phyloP scores from a whole-genome alignment of 1,284 basidiomycete species.

The Marasmius sp. region DNA sequence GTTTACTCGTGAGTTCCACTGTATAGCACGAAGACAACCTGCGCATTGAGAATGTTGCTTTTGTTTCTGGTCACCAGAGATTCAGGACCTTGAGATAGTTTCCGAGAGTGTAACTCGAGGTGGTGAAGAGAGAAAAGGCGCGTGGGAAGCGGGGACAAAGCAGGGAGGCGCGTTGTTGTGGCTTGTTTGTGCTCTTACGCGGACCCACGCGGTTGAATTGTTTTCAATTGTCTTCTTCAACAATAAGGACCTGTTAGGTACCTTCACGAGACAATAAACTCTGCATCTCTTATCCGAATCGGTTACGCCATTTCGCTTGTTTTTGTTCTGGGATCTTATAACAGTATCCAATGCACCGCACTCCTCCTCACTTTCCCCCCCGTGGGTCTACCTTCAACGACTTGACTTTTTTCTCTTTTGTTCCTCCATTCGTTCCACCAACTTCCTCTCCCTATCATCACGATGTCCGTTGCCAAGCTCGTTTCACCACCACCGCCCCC shows the following conservation, averaged over 20 bases:
- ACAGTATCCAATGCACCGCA: not conserved
- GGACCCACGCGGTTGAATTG: not conserved
- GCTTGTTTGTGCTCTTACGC: not conserved
- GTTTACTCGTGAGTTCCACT: too few relatives aligned
- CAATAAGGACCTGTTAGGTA: not conserved
- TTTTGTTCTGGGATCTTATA: not conserved
- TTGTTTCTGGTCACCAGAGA: too few relatives aligned
- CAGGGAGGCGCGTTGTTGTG: not conserved
- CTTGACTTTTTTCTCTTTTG: not conserved
- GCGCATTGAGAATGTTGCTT: too few relatives aligned
- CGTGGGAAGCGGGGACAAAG: too few relatives aligned
- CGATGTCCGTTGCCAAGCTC: slow-evolving; percentile 26
- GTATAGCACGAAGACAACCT: too few relatives aligned
- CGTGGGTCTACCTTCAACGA: slow-evolving; percentile 1
- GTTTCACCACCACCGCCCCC: slow-evolving; percentile 58
- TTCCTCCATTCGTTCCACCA: not conserved
- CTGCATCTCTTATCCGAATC: not conserved
- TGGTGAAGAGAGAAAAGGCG: too few relatives aligned
- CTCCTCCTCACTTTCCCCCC: not conserved
- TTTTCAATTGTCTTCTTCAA: not conserved
- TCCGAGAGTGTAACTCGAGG: too few relatives aligned
- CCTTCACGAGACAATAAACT: not conserved
- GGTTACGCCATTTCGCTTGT: not conserved
- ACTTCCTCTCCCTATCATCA: slow-evolving; percentile 2
- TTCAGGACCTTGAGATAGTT: too few relatives aligned